Evolutionary conservation across 2,329 filamentous ascomycete species (phyloP), one percentile per base, ranked within the genome.

Genomic region (Colletotrichum gloeosporioides): DNA sequence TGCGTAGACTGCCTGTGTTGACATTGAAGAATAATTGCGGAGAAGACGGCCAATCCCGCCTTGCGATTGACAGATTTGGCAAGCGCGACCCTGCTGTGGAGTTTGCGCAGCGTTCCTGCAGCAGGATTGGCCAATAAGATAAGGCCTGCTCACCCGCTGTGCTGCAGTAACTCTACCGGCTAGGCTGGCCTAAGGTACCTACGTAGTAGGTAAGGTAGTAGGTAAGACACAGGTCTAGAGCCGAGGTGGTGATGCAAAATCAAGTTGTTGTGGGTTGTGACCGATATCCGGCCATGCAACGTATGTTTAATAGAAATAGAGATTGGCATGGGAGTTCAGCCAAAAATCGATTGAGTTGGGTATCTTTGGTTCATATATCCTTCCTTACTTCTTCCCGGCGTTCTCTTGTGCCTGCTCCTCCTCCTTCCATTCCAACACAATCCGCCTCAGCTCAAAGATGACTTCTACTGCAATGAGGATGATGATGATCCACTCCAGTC

Each of bases 401-500:
- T 76, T 78, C 44, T 80, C 69, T 16, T 32, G 65, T 15, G 16
- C 78, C 44, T 80, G 82, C 34, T 88, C 85, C 63, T 88, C 86
- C 63, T 85, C 83, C 70, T 77, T 80, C 80, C 88, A 88, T 80
- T 95, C 94, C 78, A 92, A 90, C 84, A 92, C 93, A 65, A 96
- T 89, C 73, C 94, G 89, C 77, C 95, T 88, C 77, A 98, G 88
- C 85, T 98, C 96, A 83, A 99, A 97, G 13, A 93, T 89, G 16
- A 99, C 96, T 86, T 99, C 97, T 39, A 99, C 94, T 2, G 95
- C 92, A 82, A 99, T 99, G 71, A 99, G 90, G 4, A 95, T 89
- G 80, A 99, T 99, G 83, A 99, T 99, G 80, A 98, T 98, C 94
- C 95, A 96, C 86, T 99, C 97, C 13, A 99, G 89, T 71, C 95